phyloP scores from a whole-genome alignment of 73 alveolate genomes.

The Diophrys sp. region DNA sequence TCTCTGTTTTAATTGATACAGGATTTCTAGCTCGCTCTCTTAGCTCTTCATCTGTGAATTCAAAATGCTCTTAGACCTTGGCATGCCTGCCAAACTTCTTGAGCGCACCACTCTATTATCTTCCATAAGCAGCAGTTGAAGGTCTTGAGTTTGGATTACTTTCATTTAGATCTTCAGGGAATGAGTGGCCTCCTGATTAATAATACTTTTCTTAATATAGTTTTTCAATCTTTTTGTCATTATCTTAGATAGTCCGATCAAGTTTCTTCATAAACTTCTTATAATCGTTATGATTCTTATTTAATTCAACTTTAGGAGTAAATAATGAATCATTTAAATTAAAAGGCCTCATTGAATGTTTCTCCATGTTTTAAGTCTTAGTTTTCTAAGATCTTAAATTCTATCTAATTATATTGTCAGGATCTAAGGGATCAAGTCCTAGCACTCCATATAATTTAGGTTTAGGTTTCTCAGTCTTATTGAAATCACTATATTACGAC shows the following conservation, averaged over 20 bases:
- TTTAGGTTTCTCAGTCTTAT: too few relatives aligned
- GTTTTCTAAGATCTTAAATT: background rate
- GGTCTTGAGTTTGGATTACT: too few relatives aligned
- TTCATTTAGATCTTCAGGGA: too few relatives aligned
- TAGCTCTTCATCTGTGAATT: background rate
- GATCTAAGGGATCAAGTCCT: conserved; percentile 9
- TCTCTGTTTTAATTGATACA: background rate
- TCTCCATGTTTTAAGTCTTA: background rate
- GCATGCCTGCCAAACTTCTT: background rate
- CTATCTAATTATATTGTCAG: background rate
- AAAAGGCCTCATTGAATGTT: conserved; percentile 3
- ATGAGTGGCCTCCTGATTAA: too few relatives aligned
- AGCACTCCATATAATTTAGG: conserved; percentile 11
- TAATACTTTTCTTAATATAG: background rate
- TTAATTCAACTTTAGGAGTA: conserved; percentile 11
- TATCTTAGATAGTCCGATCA: background rate
- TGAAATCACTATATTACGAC: too few relatives aligned
- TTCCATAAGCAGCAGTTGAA: too few relatives aligned
- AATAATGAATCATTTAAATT: background rate
- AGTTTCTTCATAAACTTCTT: background rate
- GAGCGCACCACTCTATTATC: too few relatives aligned
- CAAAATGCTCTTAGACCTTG: background rate
- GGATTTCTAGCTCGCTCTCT: background rate
- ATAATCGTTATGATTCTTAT: background rate
- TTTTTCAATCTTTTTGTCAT: background rate